phyloP scores from a whole-genome alignment of 2,329 filamentous ascomycete genomes.

The Aureobasidium sp. region DNA sequence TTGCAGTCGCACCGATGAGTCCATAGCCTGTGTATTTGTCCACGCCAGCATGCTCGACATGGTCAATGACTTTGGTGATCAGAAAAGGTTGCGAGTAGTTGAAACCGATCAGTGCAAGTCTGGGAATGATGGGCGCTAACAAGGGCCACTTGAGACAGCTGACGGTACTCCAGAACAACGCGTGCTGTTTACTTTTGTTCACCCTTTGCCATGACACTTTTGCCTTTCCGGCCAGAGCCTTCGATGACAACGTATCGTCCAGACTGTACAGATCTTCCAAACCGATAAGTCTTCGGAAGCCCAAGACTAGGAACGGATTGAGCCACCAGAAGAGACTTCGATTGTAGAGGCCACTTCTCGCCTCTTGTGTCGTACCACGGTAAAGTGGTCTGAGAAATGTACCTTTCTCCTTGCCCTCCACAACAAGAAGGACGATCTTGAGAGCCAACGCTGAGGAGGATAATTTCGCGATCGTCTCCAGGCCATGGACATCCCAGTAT shows the following conservation, averaged over 20 bases:
- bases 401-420: not conserved
- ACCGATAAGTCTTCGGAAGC: not conserved
- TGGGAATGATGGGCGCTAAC: not conserved
- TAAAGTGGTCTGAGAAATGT: not conserved
- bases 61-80: not conserved
- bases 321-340: constrained; percentile 11
- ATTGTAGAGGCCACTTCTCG: not conserved
- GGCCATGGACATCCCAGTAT: not conserved
- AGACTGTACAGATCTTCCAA: not conserved
- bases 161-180: not conserved
- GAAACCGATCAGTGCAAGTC: constrained; percentile 2
- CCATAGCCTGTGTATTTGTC: constrained; percentile 5
- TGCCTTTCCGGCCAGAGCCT: not conserved
- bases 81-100: constrained; percentile 4
- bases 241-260: not conserved
- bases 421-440: not conserved
- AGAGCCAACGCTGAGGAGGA: no score
- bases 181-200: not conserved
- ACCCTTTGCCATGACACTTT: not conserved
- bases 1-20: not conserved
- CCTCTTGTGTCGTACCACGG: not conserved
- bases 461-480: no score
- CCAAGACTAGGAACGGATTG: not conserved
- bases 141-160: not conserved
- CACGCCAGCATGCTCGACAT: not conserved